Conservation (phyloP, 305 asterid species). For the Ilex paraguariensis region DNA sequence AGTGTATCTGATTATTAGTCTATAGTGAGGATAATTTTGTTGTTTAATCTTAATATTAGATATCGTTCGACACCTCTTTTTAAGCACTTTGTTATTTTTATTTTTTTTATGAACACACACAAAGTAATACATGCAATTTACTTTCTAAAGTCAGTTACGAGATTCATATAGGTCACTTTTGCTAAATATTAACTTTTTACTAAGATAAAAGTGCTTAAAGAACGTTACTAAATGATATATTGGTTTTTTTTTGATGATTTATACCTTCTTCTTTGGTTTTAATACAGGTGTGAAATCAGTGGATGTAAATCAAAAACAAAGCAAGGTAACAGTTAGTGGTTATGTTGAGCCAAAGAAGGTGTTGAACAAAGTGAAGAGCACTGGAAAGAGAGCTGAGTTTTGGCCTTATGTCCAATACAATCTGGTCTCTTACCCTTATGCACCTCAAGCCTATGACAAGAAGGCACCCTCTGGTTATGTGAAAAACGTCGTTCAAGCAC, state of each 20-base stretch:
- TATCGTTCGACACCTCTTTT: too few species aligned
- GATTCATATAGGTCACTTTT: too few species aligned
- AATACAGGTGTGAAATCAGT: constrained; percentile 50
- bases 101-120: too few species aligned
- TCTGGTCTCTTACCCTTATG: constrained; percentile 64
- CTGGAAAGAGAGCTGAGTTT: constrained; percentile 63
- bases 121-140: too few species aligned
- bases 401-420: constrained; percentile 72
- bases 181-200: too few species aligned
- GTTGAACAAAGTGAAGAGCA: constrained; percentile 34
- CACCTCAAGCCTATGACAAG: constrained; percentile 63
- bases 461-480: constrained; percentile 72
- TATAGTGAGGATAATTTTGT: too few species aligned
- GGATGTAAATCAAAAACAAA: constrained; percentile 51
- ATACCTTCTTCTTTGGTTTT: background rate
- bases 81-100: too few species aligned
- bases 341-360: constrained; percentile 52
- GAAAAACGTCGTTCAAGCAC: constrained; percentile 55
- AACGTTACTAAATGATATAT: too few species aligned
- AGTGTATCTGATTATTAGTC: too few species aligned
- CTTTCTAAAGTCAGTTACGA: too few species aligned
- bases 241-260: background rate
- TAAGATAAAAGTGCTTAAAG: too few species aligned
- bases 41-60: too few species aligned
- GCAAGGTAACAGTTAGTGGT: constrained; percentile 58